Evolutionary conservation across 2,329 filamentous ascomycete genomes (phyloP), one percentile per base, ranked within the genome.

Genomic region (Scorias spongiosa): DNA sequence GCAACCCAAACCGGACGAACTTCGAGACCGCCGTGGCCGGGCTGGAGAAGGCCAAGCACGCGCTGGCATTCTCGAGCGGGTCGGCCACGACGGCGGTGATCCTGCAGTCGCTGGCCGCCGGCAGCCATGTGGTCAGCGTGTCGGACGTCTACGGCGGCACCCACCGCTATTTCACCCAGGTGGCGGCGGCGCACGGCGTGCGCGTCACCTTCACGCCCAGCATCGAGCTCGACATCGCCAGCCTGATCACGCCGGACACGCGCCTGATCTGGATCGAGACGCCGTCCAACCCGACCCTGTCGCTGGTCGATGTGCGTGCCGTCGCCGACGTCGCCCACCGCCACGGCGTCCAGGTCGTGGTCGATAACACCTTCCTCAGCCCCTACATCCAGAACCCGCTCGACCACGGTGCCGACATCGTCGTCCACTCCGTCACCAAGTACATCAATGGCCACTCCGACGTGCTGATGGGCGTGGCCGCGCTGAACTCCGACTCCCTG

Each of bases 381-480:
- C 91, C 91, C 29, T 98, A 96, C 63, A 76, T 98, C 40, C 91
- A 98, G 68, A 96, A 94, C 66, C 91, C 91, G 2, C 78, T 98
- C 44, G 81, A 93, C 60, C 85, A 89, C 61, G 91, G 91, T 54
- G 91, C 91, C 54, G 91, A 98, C 64, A 88, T 96, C 51, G 89
- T 96, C 53, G 83, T 96, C 38, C 89, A 96, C 73, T 88, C 81
- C 44, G 91, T 98, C 44, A 98, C 91, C 39, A 98, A 98, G 69
- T 98, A 96, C 69, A 96, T 98, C 70, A 96, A 96, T 64, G 91
- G 91, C 42, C 91, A 98, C 70, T 78, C 74, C 2, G 91, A 98
- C 63, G 91, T 98, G 8, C 80, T 96, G 56, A 98, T 98, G 91
- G 91, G 91, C 52, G 83, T 91, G 28, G 89, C 87, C 40, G 91